These are phyloP conservation scores for Clonostachys rosea DNA, from an alignment of 2,329 filamentous ascomycete species.

Conservation along the genomic window DNA sequence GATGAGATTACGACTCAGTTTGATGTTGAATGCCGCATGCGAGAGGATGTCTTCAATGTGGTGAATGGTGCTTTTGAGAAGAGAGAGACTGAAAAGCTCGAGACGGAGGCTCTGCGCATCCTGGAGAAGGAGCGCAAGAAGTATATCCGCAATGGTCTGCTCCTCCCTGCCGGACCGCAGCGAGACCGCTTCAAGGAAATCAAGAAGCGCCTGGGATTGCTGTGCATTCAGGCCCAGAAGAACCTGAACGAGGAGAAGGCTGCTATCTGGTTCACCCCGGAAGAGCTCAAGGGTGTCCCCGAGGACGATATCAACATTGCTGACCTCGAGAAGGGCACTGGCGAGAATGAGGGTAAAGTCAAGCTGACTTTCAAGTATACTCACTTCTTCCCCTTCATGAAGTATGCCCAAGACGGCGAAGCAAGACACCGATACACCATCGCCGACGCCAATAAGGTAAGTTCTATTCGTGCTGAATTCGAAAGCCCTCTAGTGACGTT, in stretches of 20 bases:
- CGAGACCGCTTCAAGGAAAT: constrained; percentile 82
- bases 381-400: constrained; percentile 72
- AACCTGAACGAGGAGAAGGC: constrained; percentile 79
- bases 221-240: constrained; percentile 73
- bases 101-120: constrained; percentile 66
- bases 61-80: constrained; percentile 54
- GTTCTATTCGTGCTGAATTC: background rate
- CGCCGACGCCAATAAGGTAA: constrained; percentile 73
- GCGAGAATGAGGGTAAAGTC: constrained; percentile 68
- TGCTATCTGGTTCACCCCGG: constrained; percentile 71
- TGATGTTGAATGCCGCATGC: constrained; percentile 72
- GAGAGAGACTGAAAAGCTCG: constrained; percentile 48
- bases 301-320: constrained; percentile 61
- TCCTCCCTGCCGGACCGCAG: constrained; percentile 63
- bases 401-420: constrained; percentile 69
- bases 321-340: constrained; percentile 65
- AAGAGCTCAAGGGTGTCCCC: constrained; percentile 73
- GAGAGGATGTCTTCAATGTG: constrained; percentile 72
- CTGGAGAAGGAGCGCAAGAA: constrained; percentile 74
- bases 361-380: constrained; percentile 81
- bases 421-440: constrained; percentile 66
- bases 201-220: constrained; percentile 72
- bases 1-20: constrained; percentile 75
- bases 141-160: constrained; percentile 73
- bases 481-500: too few relatives aligned